Conservation (phyloP, 441 rosid species). For the Brassica balearica region DNA sequence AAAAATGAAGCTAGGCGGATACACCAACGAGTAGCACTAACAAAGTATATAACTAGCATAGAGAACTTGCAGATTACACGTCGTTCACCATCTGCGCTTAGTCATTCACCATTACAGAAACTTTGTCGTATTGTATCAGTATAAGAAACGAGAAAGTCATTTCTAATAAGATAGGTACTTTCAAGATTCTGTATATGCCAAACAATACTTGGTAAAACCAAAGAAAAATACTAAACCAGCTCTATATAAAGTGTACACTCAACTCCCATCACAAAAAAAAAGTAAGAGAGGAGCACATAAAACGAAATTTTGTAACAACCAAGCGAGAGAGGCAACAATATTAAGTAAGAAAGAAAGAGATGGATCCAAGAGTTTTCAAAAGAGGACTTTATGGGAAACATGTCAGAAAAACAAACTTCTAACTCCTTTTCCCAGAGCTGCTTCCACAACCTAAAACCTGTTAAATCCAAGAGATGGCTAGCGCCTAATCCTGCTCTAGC, state of each 20-base stretch:
- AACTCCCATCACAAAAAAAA: conserved; percentile 6
- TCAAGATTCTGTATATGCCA: background rate
- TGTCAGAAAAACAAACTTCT: background rate
- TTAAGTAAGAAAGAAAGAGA: no score
- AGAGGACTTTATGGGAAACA: conserved; percentile 22
- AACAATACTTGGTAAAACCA: background rate
- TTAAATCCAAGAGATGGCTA: conserved; percentile 23
- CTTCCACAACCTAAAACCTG: conserved; percentile 28
- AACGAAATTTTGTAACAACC: conserved; percentile 7
- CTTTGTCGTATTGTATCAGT: background rate
- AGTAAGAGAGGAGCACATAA: background rate
- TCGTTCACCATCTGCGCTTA: background rate
- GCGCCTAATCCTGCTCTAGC: conserved; percentile 26
- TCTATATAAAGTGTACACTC: background rate
- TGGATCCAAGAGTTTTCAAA: conserved; percentile 14
- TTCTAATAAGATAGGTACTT: background rate
- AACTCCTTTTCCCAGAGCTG: conserved; percentile 3
- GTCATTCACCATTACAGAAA: conserved; percentile 16
- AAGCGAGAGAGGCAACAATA: conserved; percentile 12
- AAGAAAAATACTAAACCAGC: conserved; percentile 5
- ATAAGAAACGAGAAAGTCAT: background rate
- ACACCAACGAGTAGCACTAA: background rate
- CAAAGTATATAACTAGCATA: background rate
- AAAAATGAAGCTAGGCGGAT: conserved; percentile 1
- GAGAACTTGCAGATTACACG: background rate